Evolutionary conservation across 2,329 filamentous ascomycete species (phyloP).

Genomic region (Ophiosphaerella narmari): DNA sequence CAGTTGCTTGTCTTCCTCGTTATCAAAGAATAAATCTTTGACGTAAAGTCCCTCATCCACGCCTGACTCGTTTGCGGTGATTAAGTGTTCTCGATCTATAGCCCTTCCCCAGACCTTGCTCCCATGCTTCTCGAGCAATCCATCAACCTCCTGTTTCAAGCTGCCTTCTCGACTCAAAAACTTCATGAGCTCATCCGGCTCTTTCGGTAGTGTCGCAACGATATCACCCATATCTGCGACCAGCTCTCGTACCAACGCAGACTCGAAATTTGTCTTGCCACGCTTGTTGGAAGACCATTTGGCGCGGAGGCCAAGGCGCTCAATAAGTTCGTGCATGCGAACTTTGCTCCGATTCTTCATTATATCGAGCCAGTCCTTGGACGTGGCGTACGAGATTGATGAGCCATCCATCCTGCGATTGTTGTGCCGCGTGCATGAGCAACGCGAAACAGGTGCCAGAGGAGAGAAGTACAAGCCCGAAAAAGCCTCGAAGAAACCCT

Average conservation of each 20-base stretch:
- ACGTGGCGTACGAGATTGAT: constrained; percentile 35
- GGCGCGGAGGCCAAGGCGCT: constrained; percentile 39
- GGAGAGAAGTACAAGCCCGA: background rate
- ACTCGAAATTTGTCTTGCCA: constrained; percentile 45
- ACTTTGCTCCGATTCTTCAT: constrained; percentile 44
- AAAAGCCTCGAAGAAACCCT: background rate
- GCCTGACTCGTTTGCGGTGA: constrained; percentile 37
- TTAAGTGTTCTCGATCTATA: constrained; percentile 38
- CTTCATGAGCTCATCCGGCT: constrained; percentile 37
- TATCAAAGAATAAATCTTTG: constrained; percentile 38
- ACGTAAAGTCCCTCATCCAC: constrained; percentile 40
- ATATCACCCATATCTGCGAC: constrained; percentile 43
- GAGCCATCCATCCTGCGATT: constrained; percentile 26
- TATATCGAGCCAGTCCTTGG: constrained; percentile 44
- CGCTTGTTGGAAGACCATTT: constrained; percentile 47
- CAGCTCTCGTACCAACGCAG: constrained; percentile 38
- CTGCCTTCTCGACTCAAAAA: constrained; percentile 35
- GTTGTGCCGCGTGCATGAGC: constrained; percentile 12
- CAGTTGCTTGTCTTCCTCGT: constrained; percentile 36
- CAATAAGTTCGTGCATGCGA: constrained; percentile 45
- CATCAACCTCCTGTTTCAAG: constrained; percentile 35
- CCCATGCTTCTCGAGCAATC: constrained; percentile 38
- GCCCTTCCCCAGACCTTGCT: constrained; percentile 38
- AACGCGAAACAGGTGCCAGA: background rate
- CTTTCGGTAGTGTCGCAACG: constrained; percentile 39